Evolutionary conservation across 2,329 filamentous ascomycete species (phyloP).

Genomic region (Ceratocystis cacaofunesta): DNA sequence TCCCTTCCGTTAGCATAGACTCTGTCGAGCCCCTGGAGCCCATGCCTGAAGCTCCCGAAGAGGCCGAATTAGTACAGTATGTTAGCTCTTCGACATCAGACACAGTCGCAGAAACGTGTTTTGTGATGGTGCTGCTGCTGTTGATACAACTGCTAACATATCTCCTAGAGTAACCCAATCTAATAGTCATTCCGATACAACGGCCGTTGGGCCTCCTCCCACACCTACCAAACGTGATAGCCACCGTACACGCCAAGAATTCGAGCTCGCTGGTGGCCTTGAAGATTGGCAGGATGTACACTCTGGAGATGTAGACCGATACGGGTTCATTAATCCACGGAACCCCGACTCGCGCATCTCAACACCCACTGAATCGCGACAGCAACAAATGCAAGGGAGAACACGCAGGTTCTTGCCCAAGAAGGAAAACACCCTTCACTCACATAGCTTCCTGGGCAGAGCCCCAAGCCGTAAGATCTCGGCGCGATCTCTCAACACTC

Average conservation of each 20-base stretch:
- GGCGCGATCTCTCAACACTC: constrained; percentile 43
- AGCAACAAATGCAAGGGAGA: constrained; percentile 20
- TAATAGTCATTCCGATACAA: constrained; percentile 23
- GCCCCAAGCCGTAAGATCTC: constrained; percentile 41
- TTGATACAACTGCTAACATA: constrained; percentile 18
- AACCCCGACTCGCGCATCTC: constrained; percentile 26
- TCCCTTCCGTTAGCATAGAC: not conserved
- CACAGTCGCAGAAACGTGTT: not conserved
- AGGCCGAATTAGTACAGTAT: constrained; percentile 27
- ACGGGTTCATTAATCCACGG: constrained; percentile 47
- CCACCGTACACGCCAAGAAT: constrained; percentile 28
- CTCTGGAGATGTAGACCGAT: constrained; percentile 48
- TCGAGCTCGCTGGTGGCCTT: constrained; percentile 42
- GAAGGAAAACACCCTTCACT: constrained; percentile 22
- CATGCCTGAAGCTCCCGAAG: constrained; percentile 35
- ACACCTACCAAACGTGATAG: constrained; percentile 28
- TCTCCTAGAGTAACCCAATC: constrained; percentile 15
- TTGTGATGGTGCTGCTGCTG: not conserved
- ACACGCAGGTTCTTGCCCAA: constrained; percentile 27
- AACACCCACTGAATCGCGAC: constrained; percentile 26
- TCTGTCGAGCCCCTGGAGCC: constrained; percentile 33
- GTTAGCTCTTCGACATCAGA: not conserved
- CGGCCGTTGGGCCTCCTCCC: constrained; percentile 29
- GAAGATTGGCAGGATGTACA: constrained; percentile 55
- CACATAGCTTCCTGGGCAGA: constrained; percentile 25